These are phyloP conservation scores for Heritiera fomes DNA, from an alignment of 345 rosid species.

Conservation along the genomic window DNA sequence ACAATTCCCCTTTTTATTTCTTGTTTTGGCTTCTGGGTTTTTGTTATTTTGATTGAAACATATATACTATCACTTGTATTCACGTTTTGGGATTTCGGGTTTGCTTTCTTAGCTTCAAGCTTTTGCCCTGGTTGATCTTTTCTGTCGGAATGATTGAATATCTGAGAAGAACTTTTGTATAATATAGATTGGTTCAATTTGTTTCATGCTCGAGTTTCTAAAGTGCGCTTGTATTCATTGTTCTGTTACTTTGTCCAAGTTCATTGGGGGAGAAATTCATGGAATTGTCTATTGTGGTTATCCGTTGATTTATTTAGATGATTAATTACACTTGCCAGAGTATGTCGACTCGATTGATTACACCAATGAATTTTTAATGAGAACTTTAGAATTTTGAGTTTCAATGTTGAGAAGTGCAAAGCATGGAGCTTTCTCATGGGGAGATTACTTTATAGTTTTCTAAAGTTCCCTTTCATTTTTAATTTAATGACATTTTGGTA, in stretches of 20 bases:
- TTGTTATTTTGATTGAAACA: neutral
- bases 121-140: neutral
- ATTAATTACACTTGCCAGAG: neutral
- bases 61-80: neutral
- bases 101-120: neutral
- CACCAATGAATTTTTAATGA: neutral
- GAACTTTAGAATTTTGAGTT: slow-evolving; percentile 6
- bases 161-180: neutral
- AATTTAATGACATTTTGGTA: neutral
- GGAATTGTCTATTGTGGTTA: neutral
- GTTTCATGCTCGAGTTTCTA: neutral
- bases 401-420: neutral
- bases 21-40: slow-evolving; percentile 28
- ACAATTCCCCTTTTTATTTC: neutral
- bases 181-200: neutral
- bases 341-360: neutral
- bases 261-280: neutral
- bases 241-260: neutral
- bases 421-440: neutral
- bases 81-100: neutral
- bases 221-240: neutral
- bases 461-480: neutral
- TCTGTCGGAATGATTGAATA: neutral
- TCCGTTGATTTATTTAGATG: neutral
- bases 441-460: neutral